Base-by-base conservation (phyloP, 2,329 filamentous ascomycete genomes). In the Colletotrichum spaethianum region DNA sequence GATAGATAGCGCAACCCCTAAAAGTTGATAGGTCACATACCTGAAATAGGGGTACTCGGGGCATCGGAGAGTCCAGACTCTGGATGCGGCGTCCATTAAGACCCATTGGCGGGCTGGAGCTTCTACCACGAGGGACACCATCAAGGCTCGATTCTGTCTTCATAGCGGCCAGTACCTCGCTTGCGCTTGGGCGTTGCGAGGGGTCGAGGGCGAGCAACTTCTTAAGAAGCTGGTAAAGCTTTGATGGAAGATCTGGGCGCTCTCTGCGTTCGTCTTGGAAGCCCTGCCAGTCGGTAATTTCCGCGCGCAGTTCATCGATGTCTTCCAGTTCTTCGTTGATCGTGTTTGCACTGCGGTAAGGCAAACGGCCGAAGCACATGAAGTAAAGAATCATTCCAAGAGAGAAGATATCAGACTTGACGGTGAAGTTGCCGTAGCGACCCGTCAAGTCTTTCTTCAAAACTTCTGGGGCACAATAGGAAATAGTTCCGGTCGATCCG, bases 341-440 rank as follows among this genome's bases (percentile, higher is more conserved):
- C 4, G 92, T 88, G 79, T 98, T 96, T 63, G 95, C 94, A 76
- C 93, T 93, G 31, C 84, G 87, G 79, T 98, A 99, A 0, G 96
- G 96, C 14, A 99, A 87, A 57, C 92, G 89, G 1, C 93, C 94
- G 79, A 99, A 99, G 80, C 96, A 99, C 87, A 99, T 93, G 79
- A 99, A 99, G 81, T 98, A 97, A 4, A 99, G 88, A 67, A 98
- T 98, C 96, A 99, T 98, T 60, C 96, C 96, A 0, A 99, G 86
- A 1, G 95, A 98, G 82, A 99, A 99, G n/a, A 99, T 93, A 78
- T 99, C 96, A 0, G 95, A 98, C 79, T 98, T 99, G 33, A 94
- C 95, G 0, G 95, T 98, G 78, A 99, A 99, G 79, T 98, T 98
- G 9, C 93, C 95, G 76, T 94, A 96, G 0, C 88, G 88, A 0